Base-by-base conservation (phyloP, 352 stramenopile genomes). In the Blastocystis sp. region DNA sequence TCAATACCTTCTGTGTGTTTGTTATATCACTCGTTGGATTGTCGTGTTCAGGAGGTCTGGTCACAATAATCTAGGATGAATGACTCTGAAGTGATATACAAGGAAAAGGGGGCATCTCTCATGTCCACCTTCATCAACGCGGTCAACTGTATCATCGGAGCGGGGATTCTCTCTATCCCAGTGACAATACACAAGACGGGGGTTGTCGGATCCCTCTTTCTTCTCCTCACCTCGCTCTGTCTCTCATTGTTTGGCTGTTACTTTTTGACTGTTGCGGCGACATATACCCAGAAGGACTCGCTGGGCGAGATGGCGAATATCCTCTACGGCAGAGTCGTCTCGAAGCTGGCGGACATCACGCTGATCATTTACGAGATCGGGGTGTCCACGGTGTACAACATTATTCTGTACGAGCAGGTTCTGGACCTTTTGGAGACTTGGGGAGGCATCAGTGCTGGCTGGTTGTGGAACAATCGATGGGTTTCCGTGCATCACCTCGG, bases 61-160 rank as follows among this genome's bases (percentile, higher is more conserved):
- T 63, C 46, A 75, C 21, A 75, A 51, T 27, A 44, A 38, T 40
- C 32, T 46, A 65, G 21, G 21, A 53, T 75, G 63, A 7, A 51
- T 8, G 46, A 32, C 34, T n/a, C 24, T 7, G 34, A 75, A 75
- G 32, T 24, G 27, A 42, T 63, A 16, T 24, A 32, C 42, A 2
- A 81, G 46, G 69, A 81, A 6, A 27, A 27, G 48, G 69, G 69
- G 16, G 69, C 69, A 49, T 49, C 69, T 1, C 44, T 64, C 34
- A 46, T 38, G 27, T 81, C 69, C 16, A 84, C 79, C 27, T 44
- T 87, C 8, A 76, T 88, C 54, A 88, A 88, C 49, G 69, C 84
- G 21, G 65, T 88, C 18, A 88, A 88, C 61, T 61, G 69, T 0
- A 71, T 88, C 21, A 75, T 88, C 14, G 87, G 87, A 18, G 87